A percentile compares a stretch with the other conserved stretches of the same genome.
phyloP scores from a whole-genome alignment of 129 eudicot species.

The carrot (Daucus carota) region DH1_v3.0 NC_030386.2:31089501-31090000 shows the following conservation, averaged over 20 bases:
- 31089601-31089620: too few relatives aligned
- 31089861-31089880: background rate
- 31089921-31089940: conserved; percentile 1
- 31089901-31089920: background rate
- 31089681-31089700: too few relatives aligned
- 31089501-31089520: too few relatives aligned
- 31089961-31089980: background rate
- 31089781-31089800: background rate
- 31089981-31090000: background rate
- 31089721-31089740: background rate
- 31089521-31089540: too few relatives aligned
- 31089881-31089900: background rate
- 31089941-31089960: background rate
- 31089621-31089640: too few relatives aligned
- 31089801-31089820: background rate
- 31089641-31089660: too few relatives aligned
- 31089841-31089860: background rate
- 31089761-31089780: background rate
- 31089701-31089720: background rate
- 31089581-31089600: too few relatives aligned
- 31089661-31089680: too few relatives aligned
- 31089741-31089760: background rate
- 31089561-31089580: too few relatives aligned
- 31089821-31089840: too few relatives aligned
- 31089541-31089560: too few relatives aligned